Conservation (phyloP, 176 grass and related monocot genomes). For the Carex littledalei region DNA sequence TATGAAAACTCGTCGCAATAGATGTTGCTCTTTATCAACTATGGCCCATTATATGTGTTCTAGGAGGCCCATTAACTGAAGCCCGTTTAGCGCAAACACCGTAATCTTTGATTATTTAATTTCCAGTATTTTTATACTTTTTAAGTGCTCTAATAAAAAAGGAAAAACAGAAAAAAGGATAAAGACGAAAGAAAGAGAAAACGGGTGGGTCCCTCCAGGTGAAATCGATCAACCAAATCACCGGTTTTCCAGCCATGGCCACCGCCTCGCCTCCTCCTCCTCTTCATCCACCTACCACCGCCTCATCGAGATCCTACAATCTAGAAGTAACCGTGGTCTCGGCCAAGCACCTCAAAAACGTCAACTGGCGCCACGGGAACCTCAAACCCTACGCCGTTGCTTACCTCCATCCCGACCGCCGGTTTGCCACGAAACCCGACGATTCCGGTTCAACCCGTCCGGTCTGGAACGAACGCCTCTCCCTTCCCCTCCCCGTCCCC, state of each 20-base stretch:
- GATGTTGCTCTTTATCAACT: neutral
- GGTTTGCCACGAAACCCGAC: constrained; percentile 66
- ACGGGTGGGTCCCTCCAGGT: neutral
- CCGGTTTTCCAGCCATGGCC: constrained; percentile 8
- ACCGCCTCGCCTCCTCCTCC: constrained; percentile 37
- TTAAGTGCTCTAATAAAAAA: neutral
- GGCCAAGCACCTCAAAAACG: constrained; percentile 93
- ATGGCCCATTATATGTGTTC: neutral
- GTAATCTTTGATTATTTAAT: too few species aligned
- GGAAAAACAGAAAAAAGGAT: neutral
- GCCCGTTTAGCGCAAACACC: neutral
- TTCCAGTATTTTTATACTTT: too few species aligned
- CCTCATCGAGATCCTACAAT: constrained; percentile 37
- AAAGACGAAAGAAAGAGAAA: neutral
- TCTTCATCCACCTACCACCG: constrained; percentile 14
- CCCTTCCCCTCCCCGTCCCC: constrained; percentile 50
- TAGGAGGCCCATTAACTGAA: neutral
- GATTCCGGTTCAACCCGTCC: constrained; percentile 71
- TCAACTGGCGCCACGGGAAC: constrained; percentile 89
- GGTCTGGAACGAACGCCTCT: constrained; percentile 82
- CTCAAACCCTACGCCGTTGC: constrained; percentile 84
- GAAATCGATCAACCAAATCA: neutral
- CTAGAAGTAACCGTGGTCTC: constrained; percentile 79
- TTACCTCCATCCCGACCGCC: constrained; percentile 70
- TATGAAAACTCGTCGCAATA: neutral